These are phyloP conservation scores for Rubia tinctorum DNA, from an alignment of 305 asterid species.

Conservation along the genomic window DNA sequence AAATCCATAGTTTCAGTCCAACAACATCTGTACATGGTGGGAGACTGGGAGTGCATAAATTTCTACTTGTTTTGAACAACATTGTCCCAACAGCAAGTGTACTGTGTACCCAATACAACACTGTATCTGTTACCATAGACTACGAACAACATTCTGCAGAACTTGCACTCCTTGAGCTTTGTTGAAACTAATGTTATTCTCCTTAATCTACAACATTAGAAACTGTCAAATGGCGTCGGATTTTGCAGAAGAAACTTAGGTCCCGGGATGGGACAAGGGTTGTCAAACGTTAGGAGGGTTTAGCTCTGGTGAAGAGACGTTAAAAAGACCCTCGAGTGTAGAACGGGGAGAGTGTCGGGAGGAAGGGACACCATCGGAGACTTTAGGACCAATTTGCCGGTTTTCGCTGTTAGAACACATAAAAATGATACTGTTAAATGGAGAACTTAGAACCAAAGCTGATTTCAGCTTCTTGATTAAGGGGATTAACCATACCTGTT, in stretches of 20 bases:
- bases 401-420: constrained; percentile 36
- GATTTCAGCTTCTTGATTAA: neutral
- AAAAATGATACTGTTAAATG: constrained; percentile 4
- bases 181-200: neutral
- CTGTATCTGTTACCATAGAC: neutral
- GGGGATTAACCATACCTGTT: constrained; percentile 28
- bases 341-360: constrained; percentile 54
- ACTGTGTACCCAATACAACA: neutral
- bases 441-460: neutral
- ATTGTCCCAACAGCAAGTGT: neutral
- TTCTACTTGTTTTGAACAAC: neutral
- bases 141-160: neutral
- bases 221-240: neutral
- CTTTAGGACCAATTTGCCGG: constrained; percentile 35
- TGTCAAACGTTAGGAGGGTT: constrained; percentile 28
- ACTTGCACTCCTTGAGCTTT: neutral
- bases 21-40: constrained; percentile 6
- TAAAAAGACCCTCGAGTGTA: constrained; percentile 39
- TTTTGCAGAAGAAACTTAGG: too few species aligned
- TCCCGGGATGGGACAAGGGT: too few species aligned
- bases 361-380: constrained; percentile 25
- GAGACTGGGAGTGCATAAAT: neutral
- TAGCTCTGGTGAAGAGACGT: constrained; percentile 39
- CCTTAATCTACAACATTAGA: neutral
- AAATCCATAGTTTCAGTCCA: neutral